Conservation (phyloP, 1,284 basidiomycete species). For the Rhodotorula glutinis region DNA sequence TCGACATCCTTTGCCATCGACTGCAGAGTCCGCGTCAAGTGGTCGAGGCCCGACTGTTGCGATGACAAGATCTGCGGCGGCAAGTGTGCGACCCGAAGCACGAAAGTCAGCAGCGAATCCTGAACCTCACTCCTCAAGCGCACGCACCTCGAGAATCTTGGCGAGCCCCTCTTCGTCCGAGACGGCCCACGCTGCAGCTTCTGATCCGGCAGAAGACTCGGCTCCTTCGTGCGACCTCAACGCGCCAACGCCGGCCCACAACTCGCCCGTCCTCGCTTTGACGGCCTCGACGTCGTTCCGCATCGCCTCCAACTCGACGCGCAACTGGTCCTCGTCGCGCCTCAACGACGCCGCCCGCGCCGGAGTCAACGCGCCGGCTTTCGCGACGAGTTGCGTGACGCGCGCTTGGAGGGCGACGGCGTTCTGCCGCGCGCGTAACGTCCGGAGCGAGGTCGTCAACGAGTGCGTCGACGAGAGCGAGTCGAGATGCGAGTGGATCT, state of each 20-base stretch:
- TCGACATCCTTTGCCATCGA: conserved; percentile 27
- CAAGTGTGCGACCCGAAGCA: too few relatives aligned
- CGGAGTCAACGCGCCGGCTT: conserved; percentile 10
- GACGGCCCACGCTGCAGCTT: conserved; percentile 24
- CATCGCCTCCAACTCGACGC: conserved; percentile 28
- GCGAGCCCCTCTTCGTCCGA: conserved; percentile 38
- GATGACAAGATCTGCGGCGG: conserved; percentile 21
- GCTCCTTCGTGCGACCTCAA: conserved; percentile 15
- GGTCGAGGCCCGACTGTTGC: conserved; percentile 36
- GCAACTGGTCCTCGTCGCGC: conserved; percentile 31
- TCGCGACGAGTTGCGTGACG: conserved; percentile 16
- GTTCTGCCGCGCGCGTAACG: conserved; percentile 25
- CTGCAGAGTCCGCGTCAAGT: conserved; percentile 30
- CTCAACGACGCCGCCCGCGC: conserved; percentile 7
- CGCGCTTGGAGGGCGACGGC: conserved; percentile 11
- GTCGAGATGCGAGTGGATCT: conserved; percentile 29
- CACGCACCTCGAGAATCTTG: conserved; percentile 34
- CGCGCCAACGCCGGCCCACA: conserved; percentile 35
- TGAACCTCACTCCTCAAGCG: too few relatives aligned
- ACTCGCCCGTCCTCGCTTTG: conserved; percentile 10
- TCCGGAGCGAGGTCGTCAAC: conserved; percentile 26
- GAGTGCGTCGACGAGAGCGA: conserved; percentile 16
- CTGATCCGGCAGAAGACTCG: neutral
- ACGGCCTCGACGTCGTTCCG: conserved; percentile 18
- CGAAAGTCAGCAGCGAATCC: neutral